Base-by-base conservation (phyloP, 306 rosid genomes). In the Vicia villosa region DNA sequence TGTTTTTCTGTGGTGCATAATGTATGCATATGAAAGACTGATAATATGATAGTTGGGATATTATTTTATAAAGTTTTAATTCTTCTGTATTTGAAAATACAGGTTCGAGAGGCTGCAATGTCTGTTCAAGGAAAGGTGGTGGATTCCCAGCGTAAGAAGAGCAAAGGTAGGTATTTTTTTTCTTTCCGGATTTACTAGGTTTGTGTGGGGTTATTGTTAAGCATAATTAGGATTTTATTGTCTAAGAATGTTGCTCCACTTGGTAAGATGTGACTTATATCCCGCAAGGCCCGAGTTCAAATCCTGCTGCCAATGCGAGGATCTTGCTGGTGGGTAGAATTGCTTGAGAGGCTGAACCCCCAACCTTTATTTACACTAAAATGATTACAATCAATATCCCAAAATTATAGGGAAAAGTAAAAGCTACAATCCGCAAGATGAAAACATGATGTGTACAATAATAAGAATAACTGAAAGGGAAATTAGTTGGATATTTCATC, bases 81-180 rank as follows among this genome's bases (percentile, higher is more conserved):
- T 22, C 14, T 74, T 47, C 64, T 36, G 61, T 69, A 20, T 68
- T 15, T 86, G 85, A 72, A 1, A 24, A 24, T 24, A 77, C 87
- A 95, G 99, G 91, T 85, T 63, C 99, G 99, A 63, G 99, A 95
- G 76, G 96, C 95, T 83, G 86, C 89, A 69, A 86, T 95, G 82
- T 85, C 93, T 15, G 78, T 86, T 70, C 97, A 87, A 77, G 96
- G 97, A 59, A 91, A 95, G 87, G 74, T 47, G 71, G 99, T 95
- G 73, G 99, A 95, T 83, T 73, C 72, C 70, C 99, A 95, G 85
- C 99, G 99, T 30, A 95, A 85, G 87, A 95, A 87, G 81, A 89
- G 95, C 76, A 95, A 86, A 91, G 96, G 99, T 94, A 62, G 51
- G 86, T 81, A 17, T 66, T 46, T 63, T n/a, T 52, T 72, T 34